Evolutionary conservation across 306 rosid species (phyloP).

Genomic region (Calophaca sinica): DNA sequence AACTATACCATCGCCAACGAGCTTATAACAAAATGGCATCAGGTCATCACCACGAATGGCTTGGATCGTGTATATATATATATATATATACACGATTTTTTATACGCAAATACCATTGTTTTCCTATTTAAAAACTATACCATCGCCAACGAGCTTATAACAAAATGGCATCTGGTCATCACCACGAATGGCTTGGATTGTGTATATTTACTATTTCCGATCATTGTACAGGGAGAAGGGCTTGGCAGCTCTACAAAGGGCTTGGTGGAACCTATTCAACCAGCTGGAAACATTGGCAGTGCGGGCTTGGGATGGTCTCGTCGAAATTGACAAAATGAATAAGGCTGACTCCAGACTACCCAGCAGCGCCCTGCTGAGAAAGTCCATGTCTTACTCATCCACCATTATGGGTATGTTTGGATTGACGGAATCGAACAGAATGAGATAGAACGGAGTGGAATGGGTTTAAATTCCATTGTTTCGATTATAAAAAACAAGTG

Average conservation of each 20-base stretch:
- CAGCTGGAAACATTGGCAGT: conserved; percentile 72
- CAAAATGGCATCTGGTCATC: neutral
- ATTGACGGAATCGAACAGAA: too few relatives aligned
- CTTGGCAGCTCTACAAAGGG: conserved; percentile 81
- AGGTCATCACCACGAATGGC: neutral
- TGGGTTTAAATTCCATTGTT: too few relatives aligned
- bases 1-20: neutral
- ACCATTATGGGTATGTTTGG: neutral
- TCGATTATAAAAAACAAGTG: too few relatives aligned
- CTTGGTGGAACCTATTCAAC: conserved; percentile 72
- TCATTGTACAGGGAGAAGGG: conserved; percentile 75
- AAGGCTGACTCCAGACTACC: neutral
- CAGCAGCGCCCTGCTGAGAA: neutral
- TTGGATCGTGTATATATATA: neutral
- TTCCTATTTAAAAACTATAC: conserved; percentile 3
- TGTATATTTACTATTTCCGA: neutral
- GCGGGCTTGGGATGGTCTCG: conserved; percentile 85
- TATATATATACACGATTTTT: too few relatives aligned
- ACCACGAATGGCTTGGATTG: neutral
- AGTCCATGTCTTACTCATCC: too few relatives aligned
- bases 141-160: neutral
- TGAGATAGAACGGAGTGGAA: too few relatives aligned
- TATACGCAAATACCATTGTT: neutral
- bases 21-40: neutral
- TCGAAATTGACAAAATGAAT: conserved; percentile 42